A percentile compares a stretch with the other conserved stretches of the same genome.
phyloP scores from a whole-genome alignment of 805 yeast species.

The Ogataea salicorniae region DNA sequence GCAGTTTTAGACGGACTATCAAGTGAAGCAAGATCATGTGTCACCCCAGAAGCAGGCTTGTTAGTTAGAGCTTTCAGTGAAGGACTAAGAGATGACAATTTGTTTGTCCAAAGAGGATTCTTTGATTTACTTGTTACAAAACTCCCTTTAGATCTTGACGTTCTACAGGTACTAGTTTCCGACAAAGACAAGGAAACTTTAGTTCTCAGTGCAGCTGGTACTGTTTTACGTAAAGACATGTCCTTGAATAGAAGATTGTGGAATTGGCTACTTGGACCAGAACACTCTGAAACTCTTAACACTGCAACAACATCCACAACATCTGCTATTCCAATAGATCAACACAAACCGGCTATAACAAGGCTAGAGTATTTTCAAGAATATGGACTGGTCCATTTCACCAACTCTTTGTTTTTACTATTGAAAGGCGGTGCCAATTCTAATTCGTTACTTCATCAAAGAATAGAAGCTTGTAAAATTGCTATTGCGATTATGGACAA shows the following conservation, averaged over 20 bases:
- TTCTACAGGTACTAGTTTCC: constrained; percentile 44
- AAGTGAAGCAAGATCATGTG: constrained; percentile 49
- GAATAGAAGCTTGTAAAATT: constrained; percentile 54
- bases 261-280: constrained; percentile 91
- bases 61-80: constrained; percentile 67
- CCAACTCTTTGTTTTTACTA: constrained; percentile 47
- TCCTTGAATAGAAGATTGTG: constrained; percentile 89
- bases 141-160: constrained; percentile 58
- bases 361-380: constrained; percentile 54
- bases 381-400: constrained; percentile 48
- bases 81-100: constrained; percentile 60
- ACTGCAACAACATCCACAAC: constrained; percentile 6
- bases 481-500: constrained; percentile 77
- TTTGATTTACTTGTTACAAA: constrained; percentile 72
- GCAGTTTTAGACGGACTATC: constrained; percentile 20
- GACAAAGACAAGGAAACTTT: constrained; percentile 52
- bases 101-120: constrained; percentile 82
- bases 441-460: constrained; percentile 25
- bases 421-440: constrained; percentile 31
- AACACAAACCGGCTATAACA: constrained; percentile 15
- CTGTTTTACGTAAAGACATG: constrained; percentile 83
- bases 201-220: constrained; percentile 56
- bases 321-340: not conserved
- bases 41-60: constrained; percentile 75
- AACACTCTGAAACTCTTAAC: constrained; percentile 21